Evolutionary conservation across 2,329 filamentous ascomycete genomes (phyloP).

Genomic region (Aspergillus intermedius): DNA sequence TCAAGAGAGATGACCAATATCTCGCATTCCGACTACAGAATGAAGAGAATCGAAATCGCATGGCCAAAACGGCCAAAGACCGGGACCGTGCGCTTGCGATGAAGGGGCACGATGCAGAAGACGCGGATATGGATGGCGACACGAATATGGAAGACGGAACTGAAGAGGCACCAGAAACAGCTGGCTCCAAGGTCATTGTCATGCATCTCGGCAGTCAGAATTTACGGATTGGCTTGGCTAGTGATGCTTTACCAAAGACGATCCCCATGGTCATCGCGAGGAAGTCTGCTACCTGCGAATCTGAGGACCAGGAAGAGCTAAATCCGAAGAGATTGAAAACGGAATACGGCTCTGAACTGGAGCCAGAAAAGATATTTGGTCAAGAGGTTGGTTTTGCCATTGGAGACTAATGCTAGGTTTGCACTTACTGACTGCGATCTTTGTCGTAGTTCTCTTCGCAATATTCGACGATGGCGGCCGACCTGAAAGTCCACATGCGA

Average conservation of each 20-base stretch:
- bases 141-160: conserved; percentile 54
- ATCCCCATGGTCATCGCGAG: conserved; percentile 88
- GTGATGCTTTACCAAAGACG: conserved; percentile 87
- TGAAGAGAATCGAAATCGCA: conserved; percentile 75
- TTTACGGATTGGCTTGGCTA: conserved; percentile 87
- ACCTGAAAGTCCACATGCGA: conserved; percentile 85
- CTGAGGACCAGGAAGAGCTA: conserved; percentile 74
- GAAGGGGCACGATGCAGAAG: conserved; percentile 31
- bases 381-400: conserved; percentile 58
- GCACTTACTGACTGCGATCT: conserved; percentile 1
- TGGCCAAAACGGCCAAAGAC: conserved; percentile 81
- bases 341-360: conserved; percentile 44
- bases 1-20: conserved; percentile 96
- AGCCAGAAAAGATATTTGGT: conserved; percentile 75
- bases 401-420: background rate
- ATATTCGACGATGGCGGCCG: conserved; percentile 75
- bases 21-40: conserved; percentile 80
- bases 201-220: conserved; percentile 96
- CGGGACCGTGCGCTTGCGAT: conserved; percentile 78
- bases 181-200: conserved; percentile 85
- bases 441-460: conserved; percentile 49
- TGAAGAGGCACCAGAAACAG: conserved; percentile 54
- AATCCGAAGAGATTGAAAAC: conserved; percentile 60
- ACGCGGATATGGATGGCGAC: conserved; percentile 31
- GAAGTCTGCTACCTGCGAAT: conserved; percentile 70